A percentile compares a stretch with the other conserved stretches of the same genome.
Conservation (phyloP, 305 asterid genomes). For the Solanum hybrid region DNA sequence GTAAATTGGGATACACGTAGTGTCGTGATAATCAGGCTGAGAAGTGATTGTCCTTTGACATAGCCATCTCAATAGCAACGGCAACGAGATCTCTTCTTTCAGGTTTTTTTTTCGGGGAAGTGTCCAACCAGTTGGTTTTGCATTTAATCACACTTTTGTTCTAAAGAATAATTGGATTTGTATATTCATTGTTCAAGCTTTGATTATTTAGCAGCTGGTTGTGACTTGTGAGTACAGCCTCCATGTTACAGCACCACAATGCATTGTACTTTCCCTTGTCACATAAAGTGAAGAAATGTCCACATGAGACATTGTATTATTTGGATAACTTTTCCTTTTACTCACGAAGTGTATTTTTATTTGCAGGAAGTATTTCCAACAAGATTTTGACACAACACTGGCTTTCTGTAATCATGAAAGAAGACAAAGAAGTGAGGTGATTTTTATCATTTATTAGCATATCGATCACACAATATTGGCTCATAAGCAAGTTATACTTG, state of each 20-base stretch:
- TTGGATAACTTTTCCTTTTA: background rate
- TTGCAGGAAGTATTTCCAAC: constrained; percentile 76
- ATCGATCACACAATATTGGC: background rate
- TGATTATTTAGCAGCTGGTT: background rate
- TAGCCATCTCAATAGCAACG: background rate
- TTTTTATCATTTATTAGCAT: background rate
- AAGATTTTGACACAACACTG: constrained; percentile 86
- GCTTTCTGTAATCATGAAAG: constrained; percentile 57
- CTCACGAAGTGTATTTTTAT: background rate
- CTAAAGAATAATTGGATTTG: background rate
- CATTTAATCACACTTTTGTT: background rate
- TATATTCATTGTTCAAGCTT: background rate
- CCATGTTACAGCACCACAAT: background rate
- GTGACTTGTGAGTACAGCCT: background rate
- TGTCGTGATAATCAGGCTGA: background rate
- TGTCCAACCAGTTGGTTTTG: background rate
- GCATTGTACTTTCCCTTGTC: background rate
- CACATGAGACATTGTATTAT: background rate
- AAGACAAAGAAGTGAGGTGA: constrained; percentile 53
- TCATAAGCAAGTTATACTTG: background rate
- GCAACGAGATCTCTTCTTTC: background rate
- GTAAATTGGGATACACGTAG: background rate
- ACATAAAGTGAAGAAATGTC: background rate
- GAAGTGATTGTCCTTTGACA: background rate
- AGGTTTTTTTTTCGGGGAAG: background rate